Conservation (phyloP, 139 green algal genomes). For the Coelastrella sp. region DNA sequence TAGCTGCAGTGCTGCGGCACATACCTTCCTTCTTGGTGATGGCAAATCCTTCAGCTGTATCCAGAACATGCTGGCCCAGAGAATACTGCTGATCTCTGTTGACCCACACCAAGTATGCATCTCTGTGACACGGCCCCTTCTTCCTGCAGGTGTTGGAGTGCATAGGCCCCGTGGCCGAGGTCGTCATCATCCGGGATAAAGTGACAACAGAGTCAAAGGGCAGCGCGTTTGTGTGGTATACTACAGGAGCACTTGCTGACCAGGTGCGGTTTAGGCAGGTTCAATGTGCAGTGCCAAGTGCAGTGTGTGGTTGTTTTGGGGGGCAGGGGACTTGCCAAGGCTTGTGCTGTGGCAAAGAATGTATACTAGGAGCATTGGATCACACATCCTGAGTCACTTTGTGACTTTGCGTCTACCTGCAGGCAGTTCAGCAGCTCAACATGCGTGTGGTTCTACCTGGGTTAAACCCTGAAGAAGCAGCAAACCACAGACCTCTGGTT, state of each 20-base stretch:
- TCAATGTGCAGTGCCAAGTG: neutral
- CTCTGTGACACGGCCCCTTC: neutral
- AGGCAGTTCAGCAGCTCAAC: constrained; percentile 8
- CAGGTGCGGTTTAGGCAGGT: constrained; percentile 26
- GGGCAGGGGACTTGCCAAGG: neutral
- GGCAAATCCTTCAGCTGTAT: no score
- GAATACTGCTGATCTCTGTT: neutral
- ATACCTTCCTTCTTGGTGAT: neutral
- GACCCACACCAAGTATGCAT: neutral
- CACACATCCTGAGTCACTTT: neutral
- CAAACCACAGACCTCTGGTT: neutral
- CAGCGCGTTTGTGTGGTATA: constrained; percentile 74
- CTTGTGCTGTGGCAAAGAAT: neutral
- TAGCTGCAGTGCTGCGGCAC: neutral
- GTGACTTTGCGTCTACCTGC: neutral
- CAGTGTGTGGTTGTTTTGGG: no score
- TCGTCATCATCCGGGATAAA: constrained; percentile 72
- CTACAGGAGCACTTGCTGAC: constrained; percentile 50
- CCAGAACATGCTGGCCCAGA: neutral
- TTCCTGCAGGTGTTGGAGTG: constrained; percentile 14
- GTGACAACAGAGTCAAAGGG: constrained; percentile 74
- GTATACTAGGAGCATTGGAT: neutral
- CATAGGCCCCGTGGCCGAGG: constrained; percentile 43
- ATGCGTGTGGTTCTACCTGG: constrained; percentile 8
- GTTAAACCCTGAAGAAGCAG: neutral